Evolutionary conservation across 352 stramenopile species (phyloP).

Genomic region (Phytophthora vignae): DNA sequence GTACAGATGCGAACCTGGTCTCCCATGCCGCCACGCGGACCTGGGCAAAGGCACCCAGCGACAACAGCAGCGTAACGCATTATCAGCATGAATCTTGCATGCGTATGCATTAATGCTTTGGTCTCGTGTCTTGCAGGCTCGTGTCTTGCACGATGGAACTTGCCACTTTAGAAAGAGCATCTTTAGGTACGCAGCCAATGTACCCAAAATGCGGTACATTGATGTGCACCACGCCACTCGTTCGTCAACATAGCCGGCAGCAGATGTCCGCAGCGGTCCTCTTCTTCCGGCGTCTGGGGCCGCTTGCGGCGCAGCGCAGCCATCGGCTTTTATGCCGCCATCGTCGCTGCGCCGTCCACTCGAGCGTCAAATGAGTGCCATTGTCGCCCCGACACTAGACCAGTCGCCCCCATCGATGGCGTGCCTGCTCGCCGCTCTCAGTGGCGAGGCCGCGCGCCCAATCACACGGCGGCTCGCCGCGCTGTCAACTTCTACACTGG

Average conservation of each 20-base stretch:
- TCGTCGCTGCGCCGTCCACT: too few relatives aligned
- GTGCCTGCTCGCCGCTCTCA: conserved; percentile 6
- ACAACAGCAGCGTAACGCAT: background rate
- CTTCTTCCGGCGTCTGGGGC: background rate
- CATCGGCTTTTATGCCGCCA: background rate
- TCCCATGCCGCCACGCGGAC: background rate
- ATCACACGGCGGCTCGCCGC: conserved; percentile 28
- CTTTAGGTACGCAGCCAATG: background rate
- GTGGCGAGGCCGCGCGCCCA: conserved; percentile 22
- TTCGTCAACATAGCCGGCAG: background rate
- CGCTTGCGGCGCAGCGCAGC: background rate
- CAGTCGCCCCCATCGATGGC: conserved; percentile 1
- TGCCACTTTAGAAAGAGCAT: background rate
- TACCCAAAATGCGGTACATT: conserved; percentile 2
- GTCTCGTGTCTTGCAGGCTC: background rate
- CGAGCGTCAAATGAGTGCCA: too few relatives aligned
- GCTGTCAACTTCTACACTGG: conserved; percentile 36
- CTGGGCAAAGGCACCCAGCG: background rate
- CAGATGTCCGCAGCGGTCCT: conserved; percentile 2
- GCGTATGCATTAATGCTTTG: background rate
- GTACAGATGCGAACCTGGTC: background rate
- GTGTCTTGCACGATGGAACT: background rate
- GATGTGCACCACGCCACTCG: conserved; percentile 1
- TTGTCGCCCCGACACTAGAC: background rate
- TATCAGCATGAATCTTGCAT: background rate